phyloP scores from a whole-genome alignment of 192 early-diverging fungal species.

The Dimargaris cristalligena region DNA sequence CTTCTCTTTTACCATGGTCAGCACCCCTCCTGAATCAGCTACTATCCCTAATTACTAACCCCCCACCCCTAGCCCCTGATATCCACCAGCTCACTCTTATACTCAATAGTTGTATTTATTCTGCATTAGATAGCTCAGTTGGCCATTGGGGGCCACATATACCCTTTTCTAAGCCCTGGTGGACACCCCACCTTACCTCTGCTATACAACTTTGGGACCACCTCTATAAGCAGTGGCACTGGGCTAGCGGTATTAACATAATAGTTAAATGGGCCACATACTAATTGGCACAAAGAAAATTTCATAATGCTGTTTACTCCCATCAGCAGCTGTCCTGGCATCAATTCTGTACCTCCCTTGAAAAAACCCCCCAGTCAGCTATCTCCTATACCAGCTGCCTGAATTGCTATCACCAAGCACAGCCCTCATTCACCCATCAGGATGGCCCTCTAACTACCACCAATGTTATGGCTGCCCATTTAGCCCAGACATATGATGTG shows the following conservation, averaged over 20 bases:
- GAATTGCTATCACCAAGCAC: neutral
- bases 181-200: neutral
- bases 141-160: too few species aligned
- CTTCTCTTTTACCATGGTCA: neutral
- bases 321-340: neutral
- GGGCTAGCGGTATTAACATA: neutral
- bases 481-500: constrained; percentile 5
- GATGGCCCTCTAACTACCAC: constrained; percentile 4
- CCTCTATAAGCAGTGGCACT: neutral
- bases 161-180: neutral
- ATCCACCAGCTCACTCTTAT: neutral
- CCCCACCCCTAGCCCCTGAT: neutral
- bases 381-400: neutral
- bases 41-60: neutral
- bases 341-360: neutral
- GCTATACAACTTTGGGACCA: neutral
- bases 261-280: neutral
- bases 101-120: neutral
- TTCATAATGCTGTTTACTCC: neutral
- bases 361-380: neutral
- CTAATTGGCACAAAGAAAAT: neutral
- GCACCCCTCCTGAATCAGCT: neutral
- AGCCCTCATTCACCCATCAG: constrained; percentile 10
- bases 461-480: constrained; percentile 11
- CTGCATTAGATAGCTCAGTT: neutral